Conservation (phyloP, 331 rosid genomes). For the Telfairia occidentalis region DNA sequence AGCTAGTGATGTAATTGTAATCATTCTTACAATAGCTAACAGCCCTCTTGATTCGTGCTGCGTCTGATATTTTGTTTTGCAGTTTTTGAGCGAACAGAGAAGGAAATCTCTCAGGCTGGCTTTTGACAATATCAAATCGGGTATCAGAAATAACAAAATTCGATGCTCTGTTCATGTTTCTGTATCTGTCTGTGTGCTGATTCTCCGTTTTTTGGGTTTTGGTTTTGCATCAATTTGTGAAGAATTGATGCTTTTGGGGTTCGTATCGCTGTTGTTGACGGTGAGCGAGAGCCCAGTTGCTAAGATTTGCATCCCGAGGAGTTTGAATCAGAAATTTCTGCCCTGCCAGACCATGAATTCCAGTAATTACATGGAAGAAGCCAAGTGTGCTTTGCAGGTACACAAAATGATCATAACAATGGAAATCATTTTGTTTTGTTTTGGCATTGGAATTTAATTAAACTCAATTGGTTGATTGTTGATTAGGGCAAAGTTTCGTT, state of each 20-base stretch:
- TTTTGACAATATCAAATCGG: slow-evolving; percentile 42
- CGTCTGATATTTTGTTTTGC: not conserved
- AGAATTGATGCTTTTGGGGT: slow-evolving; percentile 53
- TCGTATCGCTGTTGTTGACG: slow-evolving; percentile 38
- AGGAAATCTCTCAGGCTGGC: slow-evolving; percentile 36
- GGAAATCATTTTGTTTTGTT: not conserved
- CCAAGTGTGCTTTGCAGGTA: slow-evolving; percentile 35
- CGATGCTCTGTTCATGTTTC: not conserved
- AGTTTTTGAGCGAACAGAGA: slow-evolving; percentile 33
- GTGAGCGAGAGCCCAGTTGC: slow-evolving; percentile 32
- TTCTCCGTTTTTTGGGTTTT: not conserved
- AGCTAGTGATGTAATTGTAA: too few species aligned
- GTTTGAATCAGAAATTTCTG: slow-evolving; percentile 27
- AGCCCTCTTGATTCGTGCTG: too few species aligned
- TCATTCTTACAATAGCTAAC: not conserved
- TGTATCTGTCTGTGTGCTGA: not conserved
- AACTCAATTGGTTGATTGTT: not conserved
- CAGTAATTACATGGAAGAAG: slow-evolving; percentile 26
- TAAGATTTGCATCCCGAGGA: slow-evolving; percentile 35
- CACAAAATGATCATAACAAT: not conserved
- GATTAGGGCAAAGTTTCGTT: slow-evolving; percentile 40
- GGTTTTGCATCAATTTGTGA: not conserved
- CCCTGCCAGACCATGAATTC: slow-evolving; percentile 25
- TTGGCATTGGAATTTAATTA: not conserved
- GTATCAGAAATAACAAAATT: slow-evolving; percentile 12